Conservation (phyloP, 495 filamentous ascomycete genomes). For the Podospora pseudoanserina region DNA sequence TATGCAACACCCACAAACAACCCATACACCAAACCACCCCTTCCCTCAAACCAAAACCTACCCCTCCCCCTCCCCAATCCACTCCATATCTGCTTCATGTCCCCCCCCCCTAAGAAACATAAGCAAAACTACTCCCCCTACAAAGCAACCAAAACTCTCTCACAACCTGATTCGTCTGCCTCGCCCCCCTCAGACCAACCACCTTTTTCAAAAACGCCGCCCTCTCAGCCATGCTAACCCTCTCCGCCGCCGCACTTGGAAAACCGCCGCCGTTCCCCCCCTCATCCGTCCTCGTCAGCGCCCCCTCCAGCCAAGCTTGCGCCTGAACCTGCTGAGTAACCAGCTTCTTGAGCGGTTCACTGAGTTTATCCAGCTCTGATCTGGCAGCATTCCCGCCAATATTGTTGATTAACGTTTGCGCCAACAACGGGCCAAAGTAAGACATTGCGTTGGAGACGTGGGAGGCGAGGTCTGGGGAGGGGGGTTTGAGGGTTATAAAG, state of each 20-base stretch:
- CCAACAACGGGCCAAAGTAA: conserved; percentile 57
- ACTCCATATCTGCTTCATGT: neutral
- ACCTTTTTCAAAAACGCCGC: conserved; percentile 56
- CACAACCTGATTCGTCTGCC: conserved; percentile 26
- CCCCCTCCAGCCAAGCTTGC: conserved; percentile 58
- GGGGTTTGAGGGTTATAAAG: conserved; percentile 44
- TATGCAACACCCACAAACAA: neutral
- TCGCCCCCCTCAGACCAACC: conserved; percentile 39
- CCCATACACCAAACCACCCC: neutral
- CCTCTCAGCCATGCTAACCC: conserved; percentile 59
- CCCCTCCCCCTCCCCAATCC: neutral
- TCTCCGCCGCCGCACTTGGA: conserved; percentile 50
- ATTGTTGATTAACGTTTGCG: conserved; percentile 59
- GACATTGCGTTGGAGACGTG: conserved; percentile 53
- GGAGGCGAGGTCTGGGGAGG: conserved; percentile 39
- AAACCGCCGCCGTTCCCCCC: conserved; percentile 46
- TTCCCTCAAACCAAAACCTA: neutral
- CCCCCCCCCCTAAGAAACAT: conserved; percentile 18
- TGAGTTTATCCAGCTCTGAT: conserved; percentile 72
- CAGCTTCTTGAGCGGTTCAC: conserved; percentile 73
- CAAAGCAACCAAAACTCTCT: conserved; percentile 30
- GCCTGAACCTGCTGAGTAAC: conserved; percentile 60
- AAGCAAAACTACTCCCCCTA: conserved; percentile 22
- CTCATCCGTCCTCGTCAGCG: conserved; percentile 36
- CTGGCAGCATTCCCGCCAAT: conserved; percentile 70